These are phyloP conservation scores for Pythium vanterpoolii DNA, from an alignment of 352 stramenopile species.

Conservation along the genomic window DNA sequence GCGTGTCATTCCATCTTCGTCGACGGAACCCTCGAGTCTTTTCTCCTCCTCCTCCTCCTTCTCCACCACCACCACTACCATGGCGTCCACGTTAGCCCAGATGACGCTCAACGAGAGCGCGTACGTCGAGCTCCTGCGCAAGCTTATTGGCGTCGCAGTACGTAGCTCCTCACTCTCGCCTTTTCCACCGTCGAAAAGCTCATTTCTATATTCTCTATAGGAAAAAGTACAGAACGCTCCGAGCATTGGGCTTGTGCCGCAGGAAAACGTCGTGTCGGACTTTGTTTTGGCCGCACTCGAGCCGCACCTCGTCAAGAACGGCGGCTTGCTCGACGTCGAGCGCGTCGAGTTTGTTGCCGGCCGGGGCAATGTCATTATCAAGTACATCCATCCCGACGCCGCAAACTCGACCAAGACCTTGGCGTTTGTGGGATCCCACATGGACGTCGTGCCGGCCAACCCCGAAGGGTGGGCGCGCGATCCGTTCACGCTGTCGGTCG, in stretches of 20 bases:
- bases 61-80: slow-evolving; percentile 5
- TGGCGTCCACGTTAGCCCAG: slow-evolving; percentile 35
- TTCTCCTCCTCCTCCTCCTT: not conserved
- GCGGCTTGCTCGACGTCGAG: slow-evolving; percentile 61
- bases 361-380: slow-evolving; percentile 91
- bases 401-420: slow-evolving; percentile 61
- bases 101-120: slow-evolving; percentile 63
- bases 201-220: slow-evolving; percentile 20
- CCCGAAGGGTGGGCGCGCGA: slow-evolving; percentile 87
- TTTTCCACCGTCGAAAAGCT: not conserved
- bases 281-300: slow-evolving; percentile 84
- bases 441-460: slow-evolving; percentile 93
- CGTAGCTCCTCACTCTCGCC: slow-evolving; percentile 28
- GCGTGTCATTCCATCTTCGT: slow-evolving; percentile 19
- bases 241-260: slow-evolving; percentile 64
- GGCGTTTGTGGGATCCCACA: slow-evolving; percentile 86
- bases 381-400: slow-evolving; percentile 60
- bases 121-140: slow-evolving; percentile 81
- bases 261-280: slow-evolving; percentile 87
- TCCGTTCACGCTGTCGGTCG: slow-evolving; percentile 84
- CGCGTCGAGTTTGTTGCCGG: slow-evolving; percentile 80
- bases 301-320: slow-evolving; percentile 74
- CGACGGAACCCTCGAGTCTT: slow-evolving; percentile 8
- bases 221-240: slow-evolving; percentile 73
- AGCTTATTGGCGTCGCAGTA: slow-evolving; percentile 79